Conservation (phyloP, 805 yeast species). For the Teunomyces atbi region DNA sequence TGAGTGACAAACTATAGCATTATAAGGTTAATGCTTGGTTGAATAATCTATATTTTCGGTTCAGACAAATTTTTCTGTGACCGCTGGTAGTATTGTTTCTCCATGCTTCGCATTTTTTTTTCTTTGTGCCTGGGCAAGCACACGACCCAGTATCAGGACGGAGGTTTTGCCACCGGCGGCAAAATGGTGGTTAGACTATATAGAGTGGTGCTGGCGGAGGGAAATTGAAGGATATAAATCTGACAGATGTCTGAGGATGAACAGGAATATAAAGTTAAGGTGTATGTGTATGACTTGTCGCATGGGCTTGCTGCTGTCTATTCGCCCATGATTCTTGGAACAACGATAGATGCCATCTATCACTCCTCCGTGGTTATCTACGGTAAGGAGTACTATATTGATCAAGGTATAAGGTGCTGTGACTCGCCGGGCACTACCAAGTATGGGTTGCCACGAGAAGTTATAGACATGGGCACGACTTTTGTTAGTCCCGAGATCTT, state of each 20-base stretch:
- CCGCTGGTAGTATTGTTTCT: not conserved
- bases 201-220: no score
- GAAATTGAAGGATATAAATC: no score
- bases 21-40: not conserved
- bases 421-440: constrained; percentile 52
- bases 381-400: constrained; percentile 57
- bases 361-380: constrained; percentile 60
- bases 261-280: constrained; percentile 40
- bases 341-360: constrained; percentile 59
- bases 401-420: constrained; percentile 49
- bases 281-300: constrained; percentile 64
- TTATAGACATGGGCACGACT: constrained; percentile 54
- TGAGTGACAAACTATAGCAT: constrained; percentile 1
- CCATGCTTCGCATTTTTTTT: not conserved
- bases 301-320: constrained; percentile 56
- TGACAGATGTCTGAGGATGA: constrained; percentile 14
- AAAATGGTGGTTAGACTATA: not conserved
- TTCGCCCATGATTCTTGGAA: constrained; percentile 52
- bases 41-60: not conserved
- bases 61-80: not conserved
- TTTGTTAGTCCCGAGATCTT: constrained; percentile 51
- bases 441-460: constrained; percentile 56
- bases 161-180: constrained; percentile 3
- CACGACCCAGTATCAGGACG: not conserved
- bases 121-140: not conserved